Evolutionary conservation across 345 rosid genomes (phyloP), one percentile per base, ranked within the genome.

Genomic region (Eucalyptus polybractea): DNA sequence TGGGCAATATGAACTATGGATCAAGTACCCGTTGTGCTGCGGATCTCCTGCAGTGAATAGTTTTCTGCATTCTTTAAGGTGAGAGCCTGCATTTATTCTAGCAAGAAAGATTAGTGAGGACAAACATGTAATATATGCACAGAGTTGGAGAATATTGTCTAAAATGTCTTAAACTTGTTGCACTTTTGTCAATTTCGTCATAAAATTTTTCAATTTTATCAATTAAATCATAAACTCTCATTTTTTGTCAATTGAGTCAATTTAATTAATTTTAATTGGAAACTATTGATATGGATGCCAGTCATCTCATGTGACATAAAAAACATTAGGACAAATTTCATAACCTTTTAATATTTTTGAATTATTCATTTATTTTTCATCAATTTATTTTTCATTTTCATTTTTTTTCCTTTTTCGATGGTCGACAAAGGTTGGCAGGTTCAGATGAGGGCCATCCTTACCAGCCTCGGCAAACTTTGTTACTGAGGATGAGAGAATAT

Each of bases 261-360:
- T 29, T 12, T 4, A 1, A 13, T 27, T 7, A 29, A 62, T 27
- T 13, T 62, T 1, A 29, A 13, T 6, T 27, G 8, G 0, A 62
- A 62, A 62, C 0, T n/a, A 1, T 13, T 6, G 17, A 27, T 4
- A 0, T 62, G 2, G 9, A 62, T 0, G 0, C 3, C 0, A 5
- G 0, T 10, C 0, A 24, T 24, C 29, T 56, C 13, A 56, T 0
- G 0, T 56, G 2, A 3, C 3, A 56, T 10, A 0, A 24, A 0
- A 10, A 25, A 25, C 3, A 24, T 1, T 56, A 0, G 1, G 1
- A 56, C 2, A 56, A 56, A 22, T 56, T 60, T 6, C 4, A 13
- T 12, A 27, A 60, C 0, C 3, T 25, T 6, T 25, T 25, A 56
- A 24, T 22, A 56, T 9, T 24, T 53, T 53, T 16, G 22, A 53